Base-by-base conservation (phyloP, 2,329 filamentous ascomycete species). In the Paecilomyces formosus region DNA sequence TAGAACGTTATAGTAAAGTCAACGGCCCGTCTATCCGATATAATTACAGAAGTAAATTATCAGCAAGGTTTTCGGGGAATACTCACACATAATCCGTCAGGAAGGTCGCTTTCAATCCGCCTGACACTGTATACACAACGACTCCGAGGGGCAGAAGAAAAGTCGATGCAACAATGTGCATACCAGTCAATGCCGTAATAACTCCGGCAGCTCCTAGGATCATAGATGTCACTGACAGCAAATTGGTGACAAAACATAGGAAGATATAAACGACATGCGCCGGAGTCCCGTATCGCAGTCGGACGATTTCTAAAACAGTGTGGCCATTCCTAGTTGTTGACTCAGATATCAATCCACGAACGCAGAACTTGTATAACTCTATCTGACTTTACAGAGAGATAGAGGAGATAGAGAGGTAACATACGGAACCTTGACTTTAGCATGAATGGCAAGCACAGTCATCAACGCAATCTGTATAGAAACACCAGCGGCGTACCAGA, bases 11-110 rank as follows among this genome's bases (percentile, higher is more conserved):
- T 4, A 45, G 18, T 8, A 18, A 6, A 18, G n/a, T 45, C 35
- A 45, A 15, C 4, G 7, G n/a, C 15, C 8, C 7, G 7, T 4
- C n/a, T 3, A n/a, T 45, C 15, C n/a, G 33, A 39, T 13, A 39
- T 15, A 5, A 39, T 12, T 6, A 4, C 5, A 18, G 15, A 45
- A 18, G n/a, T 18, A 26, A 8, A 13, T 52, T 9, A 4, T 7
- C 13, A 11, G 28, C 31, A 12, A 22, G 28, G 8, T 30, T 5
- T 7, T 9, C 15, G n/a, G 15, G 15, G n/a, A 30, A 33, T 24
- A 56, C 57, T 35, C 51, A 58, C 57, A 59, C 57, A 22, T 59
- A 59, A 39, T 59, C 58, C 0, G 58, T 59, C 35, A 59, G 45
- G 21, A 57, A 59, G 3, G 55, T 59, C 24, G 58, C 58, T 35